phyloP scores from a whole-genome alignment of 192 early-diverging fungal species.

The Backusella sp. region DNA sequence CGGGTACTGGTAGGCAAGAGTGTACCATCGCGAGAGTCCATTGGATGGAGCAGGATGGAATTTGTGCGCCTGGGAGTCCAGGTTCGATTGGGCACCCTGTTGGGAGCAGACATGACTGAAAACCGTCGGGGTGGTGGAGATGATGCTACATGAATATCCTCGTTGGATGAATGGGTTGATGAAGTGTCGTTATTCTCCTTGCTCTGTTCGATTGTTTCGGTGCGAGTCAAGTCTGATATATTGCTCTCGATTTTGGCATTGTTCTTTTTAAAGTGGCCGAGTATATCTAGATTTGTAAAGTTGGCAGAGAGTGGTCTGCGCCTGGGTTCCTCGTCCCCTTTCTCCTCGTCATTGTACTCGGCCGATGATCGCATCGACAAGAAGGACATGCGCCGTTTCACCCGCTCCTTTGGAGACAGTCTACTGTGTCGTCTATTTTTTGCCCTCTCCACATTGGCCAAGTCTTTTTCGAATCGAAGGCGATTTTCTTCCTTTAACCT shows the following conservation, averaged over 20 bases:
- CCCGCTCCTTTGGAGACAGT: neutral
- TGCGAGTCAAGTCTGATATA: neutral
- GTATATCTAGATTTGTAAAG: neutral
- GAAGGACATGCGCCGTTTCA: constrained; percentile 9
- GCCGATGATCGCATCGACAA: neutral
- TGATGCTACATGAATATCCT: neutral
- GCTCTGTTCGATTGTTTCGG: neutral
- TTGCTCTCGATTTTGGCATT: neutral
- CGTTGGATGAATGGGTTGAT: neutral
- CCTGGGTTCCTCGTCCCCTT: neutral
- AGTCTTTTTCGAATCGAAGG: neutral
- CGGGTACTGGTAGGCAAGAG: neutral
- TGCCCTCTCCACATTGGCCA: neutral
- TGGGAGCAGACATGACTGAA: neutral
- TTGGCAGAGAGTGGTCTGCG: neutral
- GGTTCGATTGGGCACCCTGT: neutral
- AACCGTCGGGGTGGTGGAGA: neutral
- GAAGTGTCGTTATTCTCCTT: neutral
- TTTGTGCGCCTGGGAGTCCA: neutral
- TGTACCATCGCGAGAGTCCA: neutral
- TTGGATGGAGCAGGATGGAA: neutral
- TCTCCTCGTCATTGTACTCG: neutral
- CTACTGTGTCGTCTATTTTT: neutral
- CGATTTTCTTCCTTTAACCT: constrained; percentile 19
- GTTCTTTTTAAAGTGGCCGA: neutral